Evolutionary conservation across 1,284 basidiomycete genomes (phyloP), one percentile per base, ranked within the genome.

Genomic region (Leccinum huronense): DNA sequence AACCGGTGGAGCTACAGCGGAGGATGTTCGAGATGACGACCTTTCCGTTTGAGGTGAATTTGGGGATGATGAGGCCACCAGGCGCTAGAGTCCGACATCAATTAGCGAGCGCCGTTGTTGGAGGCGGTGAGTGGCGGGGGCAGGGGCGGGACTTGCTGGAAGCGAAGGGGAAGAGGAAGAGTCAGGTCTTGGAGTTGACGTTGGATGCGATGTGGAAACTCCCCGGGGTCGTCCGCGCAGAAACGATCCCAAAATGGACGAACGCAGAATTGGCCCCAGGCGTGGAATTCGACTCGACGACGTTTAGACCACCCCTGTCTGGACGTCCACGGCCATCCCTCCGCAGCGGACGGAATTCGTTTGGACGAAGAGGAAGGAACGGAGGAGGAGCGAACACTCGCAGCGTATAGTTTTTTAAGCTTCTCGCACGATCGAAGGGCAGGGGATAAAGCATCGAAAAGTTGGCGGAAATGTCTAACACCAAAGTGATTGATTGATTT

Each of bases 321-420:
- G 38, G 7, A 40, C 38, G 8, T 40, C 38, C 7, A 40, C 38
- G 14, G 38, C 38, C 38, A 38, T 38, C 14, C 6, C 38, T 13
- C 31, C 31, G 31, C 31, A 33, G 31, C 31, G 31, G 31, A 38
- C 31, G 31, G 31, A 38, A 38, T 38, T 14, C 38, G 38, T 38
- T 14, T 38, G 38, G 14, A 38, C 14, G 5, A 10, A 13, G 38
- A 38, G 38, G 34, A 36, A 14, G 13, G 36, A 38, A 27, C 23
- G 36, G 13, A 38, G 36, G 36, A 40, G 7, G 38, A 40, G 16
- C 16, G 14, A 98, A 81, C n/a, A 88, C 87, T 57, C 91, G 87
- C 55, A 98, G 82, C 84, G 75, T 98, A 97, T 61, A 99, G 84
- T 78, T 99, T 97, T 75, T 98, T 95, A 51, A 99, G 86, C 68